Base-by-base conservation (phyloP, 345 rosid genomes). In the Populus nigra region DNA sequence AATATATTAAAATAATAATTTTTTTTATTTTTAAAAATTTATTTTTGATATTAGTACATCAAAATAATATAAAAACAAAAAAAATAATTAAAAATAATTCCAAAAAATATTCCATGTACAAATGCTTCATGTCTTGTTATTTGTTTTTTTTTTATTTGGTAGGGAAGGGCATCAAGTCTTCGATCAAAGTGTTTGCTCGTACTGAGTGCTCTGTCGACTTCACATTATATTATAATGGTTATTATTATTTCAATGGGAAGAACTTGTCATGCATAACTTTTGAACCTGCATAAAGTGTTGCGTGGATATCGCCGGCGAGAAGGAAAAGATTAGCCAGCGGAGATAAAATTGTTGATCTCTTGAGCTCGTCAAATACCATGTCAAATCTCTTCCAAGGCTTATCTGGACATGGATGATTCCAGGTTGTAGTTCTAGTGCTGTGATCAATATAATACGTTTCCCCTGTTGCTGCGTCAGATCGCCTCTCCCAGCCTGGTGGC, bases 221-320 rank as follows among this genome's bases (percentile, higher is more conserved):
- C 33, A 31, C 33, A 31, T 31, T 31, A 31, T 31, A 31, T 31
- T 31, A 31, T 31, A 31, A 31, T 31, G 33, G 33, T 31, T 31
- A 31, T 31, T 31, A 31, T 31, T 31, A 2, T 31, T 31, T 31
- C 33, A 31, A 0, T 2, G 3, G 33, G 33, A 31, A 96, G 97
- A 85, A 96, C 90, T 86, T 96, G 99, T 97, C 92, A 82, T 96
- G 99, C 98, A 96, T 96, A 50, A 97, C 99, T 89, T 96, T 92
- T 23, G 99, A 96, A 67, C 99, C 98, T 69, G 99, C 92, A 85
- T 96, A 93, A 23, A 96, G 99, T n/a, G 97, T 96, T 61, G 99
- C 99, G 81, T 93, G 98, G 79, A 92, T 90, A 89, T 93, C 99
- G 77, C 99, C 99, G 79, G 93, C 94, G 78, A 93, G 91, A 81